Evolutionary conservation across 1,284 basidiomycete genomes (phyloP), one percentile per base, ranked within the genome.

Genomic region (Ustilago bromivora): DNA sequence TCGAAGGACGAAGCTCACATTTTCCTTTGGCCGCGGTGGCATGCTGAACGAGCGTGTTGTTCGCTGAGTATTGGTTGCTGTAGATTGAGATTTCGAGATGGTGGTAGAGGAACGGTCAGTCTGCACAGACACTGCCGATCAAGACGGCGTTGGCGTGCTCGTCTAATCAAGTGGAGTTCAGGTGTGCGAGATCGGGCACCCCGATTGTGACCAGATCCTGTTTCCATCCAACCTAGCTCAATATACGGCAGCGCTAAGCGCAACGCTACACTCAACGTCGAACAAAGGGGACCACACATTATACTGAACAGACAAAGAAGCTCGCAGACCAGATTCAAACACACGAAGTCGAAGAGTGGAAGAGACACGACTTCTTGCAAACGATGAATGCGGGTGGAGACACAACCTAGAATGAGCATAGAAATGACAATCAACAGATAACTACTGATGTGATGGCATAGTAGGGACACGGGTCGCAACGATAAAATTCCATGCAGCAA

Each of bases 21-120:
- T 78, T 62, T 78, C 76, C 41, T 74, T 78, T 13, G 71, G 76
- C 66, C 76, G 59, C 23, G 76, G 68, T 36, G 71, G 76, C 76
- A 78, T 78, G 40, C 2, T 66, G 55, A 17, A 17, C 31, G 34
- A 53, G 35, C 40, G 36, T 35, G 10, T 35, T 32, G 15, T 41
- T 46, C 36, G 53, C 38, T 47, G n/a, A 43, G 41, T 40, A 28
- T 36, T 9, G 13, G n/a, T 35, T 40, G 12, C 5, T 2, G 51
- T 23, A 61, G 62, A 47, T 56, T 43, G 55, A 51, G 43, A 17
- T 52, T 46, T 32, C 19, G n/a, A n/a, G 35, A 41, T 15, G n/a
- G 11, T n/a, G 53, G 19, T 59, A 17, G 31, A 38, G 49, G 38
- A 13, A 31, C 23, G 17, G 32, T n/a, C 5, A 17, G 28, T 19